Evolutionary conservation across 2,329 filamentous ascomycete genomes (phyloP).

Genomic region (Hymenoscyphus fraxineus): DNA sequence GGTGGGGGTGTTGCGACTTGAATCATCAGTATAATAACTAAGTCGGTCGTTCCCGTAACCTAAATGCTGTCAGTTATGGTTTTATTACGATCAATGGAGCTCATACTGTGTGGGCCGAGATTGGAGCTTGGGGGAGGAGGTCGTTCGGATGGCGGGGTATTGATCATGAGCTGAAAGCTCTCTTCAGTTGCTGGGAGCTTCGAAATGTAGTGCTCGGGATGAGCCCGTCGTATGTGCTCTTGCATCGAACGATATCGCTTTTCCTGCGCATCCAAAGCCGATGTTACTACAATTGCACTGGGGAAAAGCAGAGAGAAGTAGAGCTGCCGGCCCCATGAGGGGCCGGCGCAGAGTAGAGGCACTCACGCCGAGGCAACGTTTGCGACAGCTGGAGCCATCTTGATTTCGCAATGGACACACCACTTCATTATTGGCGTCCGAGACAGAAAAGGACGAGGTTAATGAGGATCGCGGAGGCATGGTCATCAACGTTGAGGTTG

Average conservation of each 20-base stretch:
- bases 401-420: conserved; percentile 94
- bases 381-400: conserved; percentile 94
- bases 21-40: conserved; percentile 63
- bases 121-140: conserved; percentile 30
- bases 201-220: conserved; percentile 94
- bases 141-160: conserved; percentile 64
- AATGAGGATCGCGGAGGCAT: conserved; percentile 84
- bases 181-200: conserved; percentile 98
- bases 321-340: conserved; percentile 25
- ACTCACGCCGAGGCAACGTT: conserved; percentile 97
- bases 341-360: conserved; percentile 31
- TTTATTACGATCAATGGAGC: conserved; percentile 15
- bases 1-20: conserved; percentile 60
- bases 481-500: conserved; percentile 43
- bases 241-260: conserved; percentile 98
- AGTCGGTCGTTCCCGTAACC: conserved; percentile 60
- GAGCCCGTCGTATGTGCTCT: conserved; percentile 95
- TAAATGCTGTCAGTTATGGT: conserved; percentile 31
- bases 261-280: conserved; percentile 55
- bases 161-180: conserved; percentile 96
- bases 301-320: conserved; percentile 25
- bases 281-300: conserved; percentile 35
- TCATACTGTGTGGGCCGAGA: conserved; percentile 29
- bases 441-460: conserved; percentile 87
- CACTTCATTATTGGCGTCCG: conserved; percentile 91